These are phyloP conservation scores for Rhizophagus prolifer DNA, from an alignment of 192 early-diverging fungal genomes.

Conservation along the genomic window DNA sequence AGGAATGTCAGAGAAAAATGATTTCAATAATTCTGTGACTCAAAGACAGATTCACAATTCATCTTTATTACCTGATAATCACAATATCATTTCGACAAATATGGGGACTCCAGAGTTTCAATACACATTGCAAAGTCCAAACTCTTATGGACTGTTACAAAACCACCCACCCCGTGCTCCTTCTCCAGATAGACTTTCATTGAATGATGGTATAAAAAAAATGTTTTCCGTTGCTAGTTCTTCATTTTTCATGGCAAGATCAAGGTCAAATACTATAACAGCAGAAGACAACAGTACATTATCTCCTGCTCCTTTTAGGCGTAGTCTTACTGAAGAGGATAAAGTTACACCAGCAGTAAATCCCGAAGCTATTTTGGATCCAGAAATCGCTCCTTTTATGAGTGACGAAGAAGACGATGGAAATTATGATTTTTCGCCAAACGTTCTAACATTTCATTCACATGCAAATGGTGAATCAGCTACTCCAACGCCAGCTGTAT, in stretches of 20 bases:
- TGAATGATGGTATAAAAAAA: constrained; percentile 40
- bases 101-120: neutral
- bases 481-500: constrained; percentile 22
- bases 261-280: constrained; percentile 44
- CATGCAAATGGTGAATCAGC: constrained; percentile 20
- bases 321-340: constrained; percentile 39
- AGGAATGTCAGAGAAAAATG: constrained; percentile 25
- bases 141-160: neutral
- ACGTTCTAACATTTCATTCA: constrained; percentile 35
- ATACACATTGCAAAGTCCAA: neutral
- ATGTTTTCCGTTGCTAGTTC: constrained; percentile 37
- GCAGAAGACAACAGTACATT: constrained; percentile 33
- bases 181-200: constrained; percentile 24
- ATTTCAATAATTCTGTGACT: constrained; percentile 28
- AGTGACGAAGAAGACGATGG: constrained; percentile 61
- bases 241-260: constrained; percentile 39
- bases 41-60: constrained; percentile 37
- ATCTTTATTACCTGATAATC: constrained; percentile 38
- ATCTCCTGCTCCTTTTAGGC: constrained; percentile 48
- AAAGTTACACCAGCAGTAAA: constrained; percentile 31
- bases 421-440: constrained; percentile 42
- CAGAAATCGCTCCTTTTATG: constrained; percentile 60
- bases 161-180: constrained; percentile 3
- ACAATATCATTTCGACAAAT: constrained; percentile 24
- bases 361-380: constrained; percentile 50